These are phyloP conservation scores for Tripterygium wilfordii DNA, from an alignment of 177 flowering plant species.

Conservation along the genomic window DNA sequence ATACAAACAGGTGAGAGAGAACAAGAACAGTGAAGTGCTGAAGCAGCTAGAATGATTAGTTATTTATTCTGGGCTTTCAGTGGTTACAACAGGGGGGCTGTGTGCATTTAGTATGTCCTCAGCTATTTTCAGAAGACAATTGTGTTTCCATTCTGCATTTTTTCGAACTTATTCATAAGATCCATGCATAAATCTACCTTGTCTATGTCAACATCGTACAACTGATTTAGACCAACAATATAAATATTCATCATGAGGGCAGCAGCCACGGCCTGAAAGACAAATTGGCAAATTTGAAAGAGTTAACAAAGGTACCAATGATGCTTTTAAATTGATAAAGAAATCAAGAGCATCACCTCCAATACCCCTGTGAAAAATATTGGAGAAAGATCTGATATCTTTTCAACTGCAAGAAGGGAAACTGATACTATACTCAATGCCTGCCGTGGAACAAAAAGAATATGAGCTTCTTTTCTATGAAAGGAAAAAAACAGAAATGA, in stretches of 20 bases:
- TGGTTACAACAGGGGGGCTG: too few species aligned
- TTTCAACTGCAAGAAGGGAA: slow-evolving; percentile 33
- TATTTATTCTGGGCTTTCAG: too few species aligned
- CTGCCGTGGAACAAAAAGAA: too few species aligned
- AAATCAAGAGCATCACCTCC: slow-evolving; percentile 20
- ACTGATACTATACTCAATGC: slow-evolving; percentile 29
- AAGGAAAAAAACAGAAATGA: neutral
- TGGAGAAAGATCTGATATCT: slow-evolving; percentile 17
- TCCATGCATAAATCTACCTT: slow-evolving; percentile 22
- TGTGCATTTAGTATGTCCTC: too few species aligned
- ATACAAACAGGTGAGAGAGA: too few species aligned
- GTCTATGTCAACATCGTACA: slow-evolving; percentile 42
- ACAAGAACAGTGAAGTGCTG: too few species aligned
- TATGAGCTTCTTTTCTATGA: too few species aligned
- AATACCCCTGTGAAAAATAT: slow-evolving; percentile 22
- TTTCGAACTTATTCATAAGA: neutral
- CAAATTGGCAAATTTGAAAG: neutral
- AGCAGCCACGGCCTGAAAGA: slow-evolving; percentile 29
- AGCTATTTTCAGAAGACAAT: too few species aligned
- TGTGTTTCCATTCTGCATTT: neutral
- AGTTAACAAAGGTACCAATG: neutral
- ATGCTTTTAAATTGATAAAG: neutral
- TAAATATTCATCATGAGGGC: slow-evolving; percentile 42
- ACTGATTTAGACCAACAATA: slow-evolving; percentile 44
- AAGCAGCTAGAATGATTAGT: too few species aligned